Evolutionary conservation across 2,329 filamentous ascomycete genomes (phyloP), one percentile per base, ranked within the genome.

Genomic region (Penicillium concentricum): DNA sequence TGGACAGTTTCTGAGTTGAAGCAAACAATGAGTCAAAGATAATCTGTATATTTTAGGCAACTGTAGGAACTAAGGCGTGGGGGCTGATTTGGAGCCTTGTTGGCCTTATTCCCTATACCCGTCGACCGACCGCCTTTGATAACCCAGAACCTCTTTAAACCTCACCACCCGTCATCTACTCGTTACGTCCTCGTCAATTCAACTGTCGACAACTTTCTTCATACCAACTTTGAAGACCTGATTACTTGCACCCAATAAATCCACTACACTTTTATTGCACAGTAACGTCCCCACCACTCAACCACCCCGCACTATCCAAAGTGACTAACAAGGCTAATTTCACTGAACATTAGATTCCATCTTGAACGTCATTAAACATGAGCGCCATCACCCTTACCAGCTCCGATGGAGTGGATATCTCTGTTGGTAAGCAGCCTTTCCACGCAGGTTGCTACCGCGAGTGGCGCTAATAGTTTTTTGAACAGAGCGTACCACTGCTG

Each of bases 401-500:
- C 71, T 82, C 81, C 48, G 81, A 84, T 71, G 74, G 74, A 51
- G 76, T 76, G 44, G 72, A 77, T 32, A 76, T 84, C 58, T 62
- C 68, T 13, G 79, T 84, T 62, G 80, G 82, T 84, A 76, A 67
- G 80, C 74, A 46, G 13, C 10, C 26, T 8, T 5, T n/a, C 16
- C 34, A 20, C 9, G 8, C 20, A 18, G 1, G 2, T 28, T 28
- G 26, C 9, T 13, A 12, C 38, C 5, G 13, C 28, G 30, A 34
- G 32, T 37, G 20, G 22, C 43, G 51, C 45, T 42, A 28, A 73
- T 76, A 63, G 24, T 37, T 20, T 77, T 82, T 52, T 16, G 76
- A 35, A 48, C 60, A 90, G 92, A 96, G 63, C 90, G 91, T 63
- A 81, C 85, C 37, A 90, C 97, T 59, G 91, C 90, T 41, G 91